Base-by-base conservation (phyloP, 768 basidiomycete species). In the Cystobasidium ongulense region DNA sequence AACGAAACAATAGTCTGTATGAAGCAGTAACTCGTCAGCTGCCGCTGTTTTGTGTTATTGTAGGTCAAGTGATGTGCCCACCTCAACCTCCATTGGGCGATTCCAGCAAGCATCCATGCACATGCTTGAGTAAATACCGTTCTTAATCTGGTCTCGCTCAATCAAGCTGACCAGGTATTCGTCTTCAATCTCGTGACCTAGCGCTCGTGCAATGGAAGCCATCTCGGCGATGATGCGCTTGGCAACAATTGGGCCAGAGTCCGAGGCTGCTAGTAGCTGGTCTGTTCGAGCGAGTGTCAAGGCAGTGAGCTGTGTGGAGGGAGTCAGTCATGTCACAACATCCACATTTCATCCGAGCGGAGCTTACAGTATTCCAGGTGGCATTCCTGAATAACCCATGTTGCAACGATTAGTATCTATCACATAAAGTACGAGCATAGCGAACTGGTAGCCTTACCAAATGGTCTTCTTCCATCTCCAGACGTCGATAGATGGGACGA, bases 381-480 rank as follows among this genome's bases (percentile, higher is more conserved):
- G 33, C 52, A 43, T 70, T 74, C 29, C 11, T 68, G 66, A 17
- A n/a, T 21, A 21, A 8, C 1, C n/a, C 2, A 35, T n/a, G 11
- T 17, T 0, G 10, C 25, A 62, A 17, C 54, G 2, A 11, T 17
- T 54, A 72, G n/a, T n/a, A n/a, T 23, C 21, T 13, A 23, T 1
- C 1, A 50, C 3, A 50, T 7, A 4, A 3, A 4, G 3, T 21
- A 4, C 10, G 18, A 21, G 46, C n/a, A 3, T 50, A 50, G 46
- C 46, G 21, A 50, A 21, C n/a, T 4, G 46, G 7, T 38, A 63
- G n/a, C n/a, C 41, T 31, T 52, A 63, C 72, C 73, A 74, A 39
- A 74, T 74, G 3, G 73, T 74, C 52, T 74, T 74, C 54, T 74
- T 74, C 73, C 73, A 74, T 54, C 73, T 38, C 73, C 73, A 74